phyloP scores from a whole-genome alignment of 805 yeast genomes.

The Zygosaccharomyces kombuchaensis region DNA sequence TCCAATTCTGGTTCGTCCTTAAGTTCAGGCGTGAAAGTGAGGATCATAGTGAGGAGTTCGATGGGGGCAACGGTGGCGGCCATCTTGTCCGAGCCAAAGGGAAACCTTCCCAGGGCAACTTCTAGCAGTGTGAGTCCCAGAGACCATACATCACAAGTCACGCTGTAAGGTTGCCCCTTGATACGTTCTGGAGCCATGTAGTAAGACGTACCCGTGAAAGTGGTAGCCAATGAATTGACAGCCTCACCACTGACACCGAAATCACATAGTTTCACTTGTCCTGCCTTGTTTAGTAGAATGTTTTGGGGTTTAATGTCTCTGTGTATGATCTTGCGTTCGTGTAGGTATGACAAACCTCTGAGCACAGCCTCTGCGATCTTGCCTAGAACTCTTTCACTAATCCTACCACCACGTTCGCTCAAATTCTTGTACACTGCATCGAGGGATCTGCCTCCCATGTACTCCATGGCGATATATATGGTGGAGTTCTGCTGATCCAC shows the following conservation, averaged over 20 bases:
- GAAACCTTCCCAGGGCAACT: conserved; percentile 89
- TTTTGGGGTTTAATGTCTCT: conserved; percentile 96
- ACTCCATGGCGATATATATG: conserved; percentile 95
- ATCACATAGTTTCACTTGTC: conserved; percentile 90
- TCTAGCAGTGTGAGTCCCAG: conserved; percentile 87
- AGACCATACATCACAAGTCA: conserved; percentile 96
- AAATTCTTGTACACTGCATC: conserved; percentile 87
- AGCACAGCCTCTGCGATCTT: conserved; percentile 84
- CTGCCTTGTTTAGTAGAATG: conserved; percentile 66
- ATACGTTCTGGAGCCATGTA: conserved; percentile 99
- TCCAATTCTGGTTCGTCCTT: conserved; percentile 72
- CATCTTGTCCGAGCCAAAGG: conserved; percentile 50
- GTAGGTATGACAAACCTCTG: conserved; percentile 80
- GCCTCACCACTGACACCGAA: conserved; percentile 98
- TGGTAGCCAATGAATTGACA: conserved; percentile 89
- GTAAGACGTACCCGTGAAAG: conserved; percentile 95
- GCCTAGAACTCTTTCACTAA: conserved; percentile 90
- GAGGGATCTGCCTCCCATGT: conserved; percentile 87
- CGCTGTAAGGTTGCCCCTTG: conserved; percentile 91
- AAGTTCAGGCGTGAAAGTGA: conserved; percentile 76
- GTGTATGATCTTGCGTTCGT: conserved; percentile 83
- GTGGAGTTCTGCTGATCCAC: conserved; percentile 69
- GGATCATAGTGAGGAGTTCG: conserved; percentile 74
- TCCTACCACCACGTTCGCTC: conserved; percentile 69
- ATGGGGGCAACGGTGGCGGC: conserved; percentile 67